Percentiles rank a stretch among this genome's conserved stretches.
These are phyloP conservation scores for Aspergillus nidulans DNA, from an alignment of 495 filamentous ascomycete genomes.

Conservation along the genomic window DNA sequence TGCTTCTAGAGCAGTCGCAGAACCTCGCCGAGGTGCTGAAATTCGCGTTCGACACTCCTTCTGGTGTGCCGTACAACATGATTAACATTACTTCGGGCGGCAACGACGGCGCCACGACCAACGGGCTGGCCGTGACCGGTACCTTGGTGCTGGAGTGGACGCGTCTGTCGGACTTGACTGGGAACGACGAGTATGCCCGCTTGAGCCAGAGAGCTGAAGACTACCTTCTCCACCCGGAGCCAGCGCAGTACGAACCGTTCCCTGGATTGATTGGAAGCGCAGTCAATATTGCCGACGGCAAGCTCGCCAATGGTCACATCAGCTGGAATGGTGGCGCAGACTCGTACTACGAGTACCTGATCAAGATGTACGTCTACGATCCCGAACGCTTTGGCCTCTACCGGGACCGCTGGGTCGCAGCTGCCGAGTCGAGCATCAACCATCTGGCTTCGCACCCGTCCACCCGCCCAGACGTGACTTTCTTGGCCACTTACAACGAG, in stretches of 20 bases:
- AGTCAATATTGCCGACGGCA: constrained; percentile 59
- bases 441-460: constrained; percentile 70
- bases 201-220: constrained; percentile 66
- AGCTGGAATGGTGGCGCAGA: constrained; percentile 81
- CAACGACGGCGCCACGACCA: constrained; percentile 48
- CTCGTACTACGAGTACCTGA: constrained; percentile 86
- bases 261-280: constrained; percentile 71
- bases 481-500: constrained; percentile 57
- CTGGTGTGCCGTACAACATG: constrained; percentile 72
- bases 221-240: constrained; percentile 65
- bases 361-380: constrained; percentile 92
- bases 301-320: constrained; percentile 61
- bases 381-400: constrained; percentile 57
- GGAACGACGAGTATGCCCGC: constrained; percentile 58
- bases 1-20: constrained; percentile 61
- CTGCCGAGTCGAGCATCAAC: constrained; percentile 71
- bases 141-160: constrained; percentile 84
- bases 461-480: constrained; percentile 68
- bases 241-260: constrained; percentile 62
- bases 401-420: constrained; percentile 69
- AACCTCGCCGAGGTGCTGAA: constrained; percentile 68
- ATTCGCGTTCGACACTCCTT: constrained; percentile 71
- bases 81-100: constrained; percentile 53
- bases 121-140: constrained; percentile 67
- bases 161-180: constrained; percentile 71